Percentiles rank a stretch among this genome's conserved stretches.
Conservation (phyloP, 2,329 filamentous ascomycete species). For the Botryotinia calthae region DNA sequence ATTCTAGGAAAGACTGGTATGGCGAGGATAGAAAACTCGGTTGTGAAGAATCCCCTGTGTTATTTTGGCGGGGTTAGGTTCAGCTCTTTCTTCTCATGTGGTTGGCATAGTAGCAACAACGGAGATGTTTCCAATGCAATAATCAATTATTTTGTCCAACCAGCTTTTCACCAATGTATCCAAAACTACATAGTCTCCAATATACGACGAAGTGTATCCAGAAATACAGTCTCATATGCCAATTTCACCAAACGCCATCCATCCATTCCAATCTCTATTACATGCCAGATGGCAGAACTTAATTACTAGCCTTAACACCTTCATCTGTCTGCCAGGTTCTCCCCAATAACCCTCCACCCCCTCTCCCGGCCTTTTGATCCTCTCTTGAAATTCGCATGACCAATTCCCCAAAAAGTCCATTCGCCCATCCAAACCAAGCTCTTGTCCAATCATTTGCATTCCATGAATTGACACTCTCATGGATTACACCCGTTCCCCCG, state of each 20-base stretch:
- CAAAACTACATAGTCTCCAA: background rate
- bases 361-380: slow-evolving; percentile 10
- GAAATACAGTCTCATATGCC: background rate
- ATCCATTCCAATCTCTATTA: background rate
- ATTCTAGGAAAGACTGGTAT: too few species aligned
- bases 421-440: slow-evolving; percentile 75
- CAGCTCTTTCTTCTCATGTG: background rate
- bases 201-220: background rate
- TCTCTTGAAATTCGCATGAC: slow-evolving; percentile 12
- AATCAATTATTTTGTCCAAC: background rate
- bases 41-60: background rate
- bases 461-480: slow-evolving; percentile 49
- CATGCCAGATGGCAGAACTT: background rate
- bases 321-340: slow-evolving; percentile 15
- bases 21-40: too few species aligned
- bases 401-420: slow-evolving; percentile 40
- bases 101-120: background rate
- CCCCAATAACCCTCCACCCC: background rate
- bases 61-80: background rate
- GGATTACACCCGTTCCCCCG: slow-evolving; percentile 44
- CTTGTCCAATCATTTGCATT: slow-evolving; percentile 43
- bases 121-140: background rate
- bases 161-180: background rate
- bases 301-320: background rate
- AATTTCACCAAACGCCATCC: background rate